A percentile compares a stretch with the other conserved stretches of the same genome.
Conservation (phyloP, 345 rosid species). For the Hibiscus mutabilis region DNA sequence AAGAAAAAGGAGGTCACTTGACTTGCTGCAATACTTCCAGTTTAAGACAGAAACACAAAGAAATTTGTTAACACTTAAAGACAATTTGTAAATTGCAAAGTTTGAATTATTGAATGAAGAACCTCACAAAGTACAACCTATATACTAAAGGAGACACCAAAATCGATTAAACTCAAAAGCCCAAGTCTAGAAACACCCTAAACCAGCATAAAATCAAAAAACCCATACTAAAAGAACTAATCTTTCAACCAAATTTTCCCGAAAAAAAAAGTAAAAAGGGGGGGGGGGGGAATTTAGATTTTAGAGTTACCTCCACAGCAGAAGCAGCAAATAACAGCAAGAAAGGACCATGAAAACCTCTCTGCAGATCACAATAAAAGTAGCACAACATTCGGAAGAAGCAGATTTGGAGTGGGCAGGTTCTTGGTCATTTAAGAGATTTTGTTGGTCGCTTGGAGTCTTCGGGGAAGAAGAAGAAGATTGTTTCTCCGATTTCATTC, state of each 20-base stretch:
- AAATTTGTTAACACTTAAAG: background rate
- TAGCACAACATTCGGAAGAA: background rate
- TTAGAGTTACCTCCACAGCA: constrained; percentile 44
- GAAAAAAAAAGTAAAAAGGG: background rate
- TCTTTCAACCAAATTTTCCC: background rate
- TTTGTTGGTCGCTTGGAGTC: constrained; percentile 19
- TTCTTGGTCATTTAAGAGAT: constrained; percentile 25
- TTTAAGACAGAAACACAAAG: background rate
- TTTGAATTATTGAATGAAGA: background rate
- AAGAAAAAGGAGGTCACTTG: background rate
- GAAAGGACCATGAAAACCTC: constrained; percentile 33
- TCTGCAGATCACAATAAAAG: constrained; percentile 13
- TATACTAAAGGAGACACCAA: background rate
- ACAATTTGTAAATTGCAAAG: background rate
- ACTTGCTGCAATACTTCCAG: background rate
- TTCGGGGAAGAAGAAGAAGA: constrained; percentile 10
- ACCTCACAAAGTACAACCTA: too few relatives aligned
- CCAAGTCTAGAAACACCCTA: background rate
- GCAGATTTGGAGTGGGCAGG: background rate
- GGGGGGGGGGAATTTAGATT: background rate
- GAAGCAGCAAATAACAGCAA: constrained; percentile 54
- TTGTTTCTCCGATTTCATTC: constrained; percentile 43
- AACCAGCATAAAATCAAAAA: background rate
- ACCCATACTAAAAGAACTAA: background rate
- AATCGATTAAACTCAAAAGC: background rate